Evolutionary conservation across 495 filamentous ascomycete species (phyloP).

Genomic region (Haplographium delicatum): DNA sequence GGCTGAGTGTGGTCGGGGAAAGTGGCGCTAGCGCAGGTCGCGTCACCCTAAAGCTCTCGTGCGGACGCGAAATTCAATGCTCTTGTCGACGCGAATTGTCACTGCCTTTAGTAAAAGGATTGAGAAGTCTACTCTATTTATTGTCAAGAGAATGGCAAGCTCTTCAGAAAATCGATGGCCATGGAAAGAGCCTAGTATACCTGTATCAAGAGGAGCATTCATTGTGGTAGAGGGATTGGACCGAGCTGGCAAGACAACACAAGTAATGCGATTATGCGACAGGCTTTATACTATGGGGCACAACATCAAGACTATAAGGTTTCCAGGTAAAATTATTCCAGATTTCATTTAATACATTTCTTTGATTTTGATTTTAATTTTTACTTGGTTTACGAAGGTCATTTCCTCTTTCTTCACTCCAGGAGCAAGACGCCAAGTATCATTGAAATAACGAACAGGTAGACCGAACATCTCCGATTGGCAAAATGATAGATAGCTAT

Average conservation of each 20-base stretch:
- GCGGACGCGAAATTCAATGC: not conserved
- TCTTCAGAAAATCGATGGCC: constrained; percentile 10
- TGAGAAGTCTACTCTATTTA: not conserved
- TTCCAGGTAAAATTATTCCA: constrained; percentile 87
- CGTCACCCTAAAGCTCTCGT: constrained; percentile 5
- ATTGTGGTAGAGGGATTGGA: constrained; percentile 93
- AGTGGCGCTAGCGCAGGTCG: constrained; percentile 6
- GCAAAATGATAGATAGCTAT: constrained; percentile 84
- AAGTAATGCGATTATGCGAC: constrained; percentile 69
- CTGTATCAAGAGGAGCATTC: constrained; percentile 59
- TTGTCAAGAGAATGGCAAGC: constrained; percentile 6
- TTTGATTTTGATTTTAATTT: no score
- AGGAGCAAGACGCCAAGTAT: not conserved
- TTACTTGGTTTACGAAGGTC: no score
- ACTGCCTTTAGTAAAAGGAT: not conserved
- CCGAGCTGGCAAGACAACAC: constrained; percentile 91
- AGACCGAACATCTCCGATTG: constrained; percentile 88
- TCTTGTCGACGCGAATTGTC: no score
- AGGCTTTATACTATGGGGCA: constrained; percentile 56
- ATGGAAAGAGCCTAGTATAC: constrained; percentile 12
- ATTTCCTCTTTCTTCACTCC: not conserved
- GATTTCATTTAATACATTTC: no score
- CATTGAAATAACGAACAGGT: no score
- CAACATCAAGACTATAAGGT: constrained; percentile 69
- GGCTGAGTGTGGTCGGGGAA: constrained; percentile 8